These are phyloP conservation scores for Geotrichum candidum DNA, from an alignment of 1,139 yeast genomes.

Conservation along the genomic window DNA sequence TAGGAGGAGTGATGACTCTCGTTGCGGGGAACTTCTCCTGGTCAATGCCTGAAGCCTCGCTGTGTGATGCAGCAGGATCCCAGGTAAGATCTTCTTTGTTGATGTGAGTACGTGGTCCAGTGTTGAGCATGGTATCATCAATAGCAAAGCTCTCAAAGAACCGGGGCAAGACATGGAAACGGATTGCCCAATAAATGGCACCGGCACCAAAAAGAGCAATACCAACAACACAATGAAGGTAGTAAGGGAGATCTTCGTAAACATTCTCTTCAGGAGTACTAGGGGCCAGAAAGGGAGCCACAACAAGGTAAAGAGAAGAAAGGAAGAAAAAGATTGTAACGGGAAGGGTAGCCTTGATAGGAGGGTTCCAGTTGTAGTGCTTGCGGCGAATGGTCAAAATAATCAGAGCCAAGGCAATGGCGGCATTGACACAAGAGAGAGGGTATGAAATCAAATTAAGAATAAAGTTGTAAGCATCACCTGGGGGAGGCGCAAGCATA, in stretches of 20 bases:
- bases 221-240: constrained; percentile 76
- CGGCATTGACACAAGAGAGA: constrained; percentile 61
- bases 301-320: constrained; percentile 62
- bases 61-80: not conserved
- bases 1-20: not conserved
- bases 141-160: constrained; percentile 38
- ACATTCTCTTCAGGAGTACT: constrained; percentile 53
- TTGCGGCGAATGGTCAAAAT: constrained; percentile 55
- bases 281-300: constrained; percentile 82
- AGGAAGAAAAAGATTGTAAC: constrained; percentile 60
- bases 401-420: constrained; percentile 68
- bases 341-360: constrained; percentile 60
- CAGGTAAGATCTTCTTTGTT: not conserved
- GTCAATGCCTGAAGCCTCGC: not conserved
- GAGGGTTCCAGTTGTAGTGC: constrained; percentile 57
- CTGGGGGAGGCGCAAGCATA: constrained; percentile 64
- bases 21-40: not conserved
- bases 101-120: not conserved
- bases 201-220: constrained; percentile 75
- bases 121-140: not conserved
- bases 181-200: constrained; percentile 60
- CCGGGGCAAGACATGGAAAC: constrained; percentile 57
- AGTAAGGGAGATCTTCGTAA: constrained; percentile 65
- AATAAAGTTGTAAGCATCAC: constrained; percentile 73
- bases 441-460: constrained; percentile 73